Base-by-base conservation (phyloP, 805 yeast species). In the Brettanomyces nanus region DNA sequence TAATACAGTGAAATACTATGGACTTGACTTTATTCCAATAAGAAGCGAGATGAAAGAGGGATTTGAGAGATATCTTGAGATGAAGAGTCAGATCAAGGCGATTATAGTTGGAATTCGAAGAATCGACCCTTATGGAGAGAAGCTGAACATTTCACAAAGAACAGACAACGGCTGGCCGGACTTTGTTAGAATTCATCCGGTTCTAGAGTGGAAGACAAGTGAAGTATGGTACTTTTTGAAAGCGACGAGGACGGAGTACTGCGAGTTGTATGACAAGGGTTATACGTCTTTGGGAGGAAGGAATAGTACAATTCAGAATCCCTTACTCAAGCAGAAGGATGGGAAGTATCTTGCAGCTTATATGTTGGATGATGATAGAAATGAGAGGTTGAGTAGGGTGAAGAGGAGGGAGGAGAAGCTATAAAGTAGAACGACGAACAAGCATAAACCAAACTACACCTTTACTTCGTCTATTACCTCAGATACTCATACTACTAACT, bases 81-180 rank as follows among this genome's bases (percentile, higher is more conserved):
- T 57, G 14, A 62, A 79, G 45, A 73, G 77, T 1, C 48, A 65
- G 4, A 65, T 85, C n/a, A 70, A 74, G 50, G 81, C 90, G 3
- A 78, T 92, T 0, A 68, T 90, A 20, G 90, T 92, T 4, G 98
- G 98, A 0, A 85, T 86, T 22, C 68, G 98, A 38, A 69, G 82
- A 40, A 76, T 85, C 3, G 98, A 92, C 54, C 97, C 98, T 0
- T 84, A 71, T 58, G 92, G 95, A 0, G 65, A 62, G 2, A 47
- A 63, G 17, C 63, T 90, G 33, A 44, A 62, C 20, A 68, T 72
- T 32, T 71, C 85, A 37, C 94, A 86, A 52, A 59, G 52, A 28
- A 92, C 98, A 0, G 96, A 90, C 52, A 80, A 78, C 41, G 78
- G 86, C 41, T 92, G 97, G 97, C 98, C 98, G 4, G 62, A 68